These are phyloP conservation scores for Umbilicus rupestris DNA, from an alignment of 164 flowering plant species.

Conservation along the genomic window DNA sequence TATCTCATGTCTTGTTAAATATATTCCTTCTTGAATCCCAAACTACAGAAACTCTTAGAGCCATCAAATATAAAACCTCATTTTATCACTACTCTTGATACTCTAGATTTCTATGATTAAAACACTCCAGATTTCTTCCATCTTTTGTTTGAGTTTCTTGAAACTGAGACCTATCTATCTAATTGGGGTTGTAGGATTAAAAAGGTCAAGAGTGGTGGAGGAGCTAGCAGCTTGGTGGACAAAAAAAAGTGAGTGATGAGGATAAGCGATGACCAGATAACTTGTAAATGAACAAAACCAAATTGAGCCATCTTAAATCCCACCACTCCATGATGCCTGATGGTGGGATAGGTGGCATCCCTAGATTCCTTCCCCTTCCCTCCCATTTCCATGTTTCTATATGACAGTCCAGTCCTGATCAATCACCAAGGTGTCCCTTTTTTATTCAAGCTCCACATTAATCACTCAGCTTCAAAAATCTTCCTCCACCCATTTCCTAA, in stretches of 20 bases:
- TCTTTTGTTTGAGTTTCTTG: background rate
- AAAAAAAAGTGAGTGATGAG: slow-evolving; percentile 1
- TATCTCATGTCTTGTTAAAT: background rate
- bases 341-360: slow-evolving; percentile 75
- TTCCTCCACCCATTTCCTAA: too few relatives aligned
- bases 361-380: slow-evolving; percentile 27
- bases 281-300: slow-evolving; percentile 29
- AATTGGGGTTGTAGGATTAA: background rate
- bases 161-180: background rate
- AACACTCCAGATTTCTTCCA: background rate
- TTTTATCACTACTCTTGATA: too few relatives aligned
- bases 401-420: background rate
- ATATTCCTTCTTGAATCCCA: background rate
- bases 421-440: too few relatives aligned
- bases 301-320: slow-evolving; percentile 18
- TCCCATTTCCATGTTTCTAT: slow-evolving; percentile 12
- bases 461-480: too few relatives aligned
- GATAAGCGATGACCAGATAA: background rate
- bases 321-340: slow-evolving; percentile 48
- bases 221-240: background rate
- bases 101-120: too few relatives aligned
- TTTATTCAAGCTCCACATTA: too few relatives aligned
- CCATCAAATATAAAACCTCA: too few relatives aligned
- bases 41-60: background rate
- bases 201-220: background rate